A percentile compares a stretch with the other conserved stretches of the same genome.
Evolutionary conservation across 495 filamentous ascomycete species (phyloP).

Genomic region (Hypoxylon trugodes): DNA sequence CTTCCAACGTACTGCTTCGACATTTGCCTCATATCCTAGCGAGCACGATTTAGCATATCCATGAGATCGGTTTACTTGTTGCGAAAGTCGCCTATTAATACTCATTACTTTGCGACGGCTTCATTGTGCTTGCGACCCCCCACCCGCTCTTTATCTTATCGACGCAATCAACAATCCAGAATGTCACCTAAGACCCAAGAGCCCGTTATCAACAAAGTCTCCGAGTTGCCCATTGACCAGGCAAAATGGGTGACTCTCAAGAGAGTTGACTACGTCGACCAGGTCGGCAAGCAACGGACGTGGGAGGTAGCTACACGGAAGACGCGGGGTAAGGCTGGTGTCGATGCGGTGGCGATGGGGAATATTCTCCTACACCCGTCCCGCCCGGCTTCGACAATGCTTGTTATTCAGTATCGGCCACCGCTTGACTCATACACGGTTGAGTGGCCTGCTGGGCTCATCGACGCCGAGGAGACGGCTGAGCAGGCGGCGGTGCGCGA

Average conservation of each 20-base stretch:
- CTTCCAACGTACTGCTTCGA: not conserved
- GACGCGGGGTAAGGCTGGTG: slow-evolving; percentile 57
- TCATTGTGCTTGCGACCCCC: not conserved
- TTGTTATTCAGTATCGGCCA: slow-evolving; percentile 74
- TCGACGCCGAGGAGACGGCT: slow-evolving; percentile 80
- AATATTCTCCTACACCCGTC: slow-evolving; percentile 61
- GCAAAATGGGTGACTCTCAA: slow-evolving; percentile 62
- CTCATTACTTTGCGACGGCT: not conserved
- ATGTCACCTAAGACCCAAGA: slow-evolving; percentile 51
- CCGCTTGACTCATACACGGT: slow-evolving; percentile 79
- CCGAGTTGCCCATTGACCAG: slow-evolving; percentile 53
- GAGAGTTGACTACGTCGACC: slow-evolving; percentile 61
- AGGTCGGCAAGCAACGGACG: slow-evolving; percentile 56
- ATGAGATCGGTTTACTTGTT: not conserved
- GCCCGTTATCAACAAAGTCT: slow-evolving; percentile 56
- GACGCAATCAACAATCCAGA: not conserved
- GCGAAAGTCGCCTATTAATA: not conserved
- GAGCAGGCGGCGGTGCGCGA: slow-evolving; percentile 84
- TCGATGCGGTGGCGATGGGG: slow-evolving; percentile 66
- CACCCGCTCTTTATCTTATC: not conserved
- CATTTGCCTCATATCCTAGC: not conserved
- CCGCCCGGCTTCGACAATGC: slow-evolving; percentile 55
- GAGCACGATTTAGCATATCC: not conserved
- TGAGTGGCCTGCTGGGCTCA: slow-evolving; percentile 84
- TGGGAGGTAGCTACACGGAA: slow-evolving; percentile 65